phyloP scores from a whole-genome alignment of 768 basidiomycete genomes.

The Xerocomellus intermedius region DNA sequence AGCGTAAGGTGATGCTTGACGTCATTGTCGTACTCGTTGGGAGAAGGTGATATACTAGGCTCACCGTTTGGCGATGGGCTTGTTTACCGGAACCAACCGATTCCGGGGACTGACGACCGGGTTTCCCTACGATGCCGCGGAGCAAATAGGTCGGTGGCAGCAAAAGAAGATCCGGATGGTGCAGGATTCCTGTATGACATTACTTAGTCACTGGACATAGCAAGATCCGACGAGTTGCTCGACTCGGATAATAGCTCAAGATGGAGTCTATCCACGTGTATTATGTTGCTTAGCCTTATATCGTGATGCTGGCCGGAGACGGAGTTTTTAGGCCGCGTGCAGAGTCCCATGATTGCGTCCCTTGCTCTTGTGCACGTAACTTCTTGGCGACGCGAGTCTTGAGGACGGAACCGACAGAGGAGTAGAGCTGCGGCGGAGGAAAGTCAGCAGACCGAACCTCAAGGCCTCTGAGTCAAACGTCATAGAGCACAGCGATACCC shows the following conservation, averaged over 20 bases:
- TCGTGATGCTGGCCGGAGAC: neutral
- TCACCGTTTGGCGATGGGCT: neutral
- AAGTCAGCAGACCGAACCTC: neutral
- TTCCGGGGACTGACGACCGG: neutral
- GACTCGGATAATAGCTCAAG: neutral
- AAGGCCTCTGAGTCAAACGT: neutral
- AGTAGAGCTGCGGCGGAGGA: neutral
- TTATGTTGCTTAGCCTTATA: neutral
- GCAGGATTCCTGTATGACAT: too few species aligned
- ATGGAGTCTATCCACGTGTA: conserved; percentile 2
- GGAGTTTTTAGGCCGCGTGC: neutral
- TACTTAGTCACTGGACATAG: neutral
- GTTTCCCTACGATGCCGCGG: conserved; percentile 8
- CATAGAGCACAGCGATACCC: neutral
- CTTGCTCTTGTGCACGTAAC: neutral
- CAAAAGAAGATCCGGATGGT: conserved; percentile 13
- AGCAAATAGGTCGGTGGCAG: neutral
- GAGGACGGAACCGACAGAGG: neutral
- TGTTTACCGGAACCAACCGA: conserved; percentile 8
- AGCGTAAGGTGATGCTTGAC: neutral
- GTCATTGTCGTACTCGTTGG: neutral
- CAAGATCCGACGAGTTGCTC: conserved; percentile 13
- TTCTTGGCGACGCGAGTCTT: neutral
- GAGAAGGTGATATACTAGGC: too few species aligned
- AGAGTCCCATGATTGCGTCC: neutral